Evolutionary conservation across 495 filamentous ascomycete genomes (phyloP), one percentile per base, ranked within the genome.

Genomic region (Venustampulla echinocandica): DNA sequence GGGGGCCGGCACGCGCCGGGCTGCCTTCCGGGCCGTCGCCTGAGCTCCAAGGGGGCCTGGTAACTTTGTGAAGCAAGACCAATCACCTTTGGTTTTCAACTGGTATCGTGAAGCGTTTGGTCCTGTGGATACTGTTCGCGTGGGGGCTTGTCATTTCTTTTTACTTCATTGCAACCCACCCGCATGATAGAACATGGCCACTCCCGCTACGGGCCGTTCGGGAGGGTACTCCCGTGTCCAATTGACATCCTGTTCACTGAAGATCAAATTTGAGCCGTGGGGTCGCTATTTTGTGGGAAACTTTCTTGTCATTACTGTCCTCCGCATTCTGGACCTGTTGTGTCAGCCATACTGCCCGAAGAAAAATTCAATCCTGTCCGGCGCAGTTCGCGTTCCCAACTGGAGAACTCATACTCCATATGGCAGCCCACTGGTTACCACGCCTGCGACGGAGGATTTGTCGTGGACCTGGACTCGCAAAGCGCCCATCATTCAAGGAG

Each of bases 401-500:
- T 30, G 27, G 27, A 30, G 13, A 30, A 30, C 27, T n/a, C n/a
- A n/a, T n/a, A n/a, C n/a, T n/a, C n/a, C n/a, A n/a, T n/a, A n/a
- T n/a, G n/a, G n/a, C n/a, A 6, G 18, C 5, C 5, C 33, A 7
- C 33, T 7, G 6, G 33, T n/a, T 35, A 35, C 33, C 33, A 35
- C 33, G 33, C 4, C 33, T 35, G 18, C n/a, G n/a, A n/a, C 33
- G n/a, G 33, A 35, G 33, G 33, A 35, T 35, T 35, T n/a, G 33
- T 35, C 33, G 33, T 35, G 33, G n/a, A 35, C n/a, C 33, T 14
- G 33, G 18, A 35, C 33, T 14, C 13, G 6, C 33, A 35, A 35
- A 35, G 6, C 33, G n/a, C 33, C 18, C 33, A 14, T 35, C 33
- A 15, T 15, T 35, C 4, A 35, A 10, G 33, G 33, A 35, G 33